A percentile compares a stretch with the other conserved stretches of the same genome.
Conservation (phyloP, 768 basidiomycete genomes). For the Clitopilus passeckerianus region DNA sequence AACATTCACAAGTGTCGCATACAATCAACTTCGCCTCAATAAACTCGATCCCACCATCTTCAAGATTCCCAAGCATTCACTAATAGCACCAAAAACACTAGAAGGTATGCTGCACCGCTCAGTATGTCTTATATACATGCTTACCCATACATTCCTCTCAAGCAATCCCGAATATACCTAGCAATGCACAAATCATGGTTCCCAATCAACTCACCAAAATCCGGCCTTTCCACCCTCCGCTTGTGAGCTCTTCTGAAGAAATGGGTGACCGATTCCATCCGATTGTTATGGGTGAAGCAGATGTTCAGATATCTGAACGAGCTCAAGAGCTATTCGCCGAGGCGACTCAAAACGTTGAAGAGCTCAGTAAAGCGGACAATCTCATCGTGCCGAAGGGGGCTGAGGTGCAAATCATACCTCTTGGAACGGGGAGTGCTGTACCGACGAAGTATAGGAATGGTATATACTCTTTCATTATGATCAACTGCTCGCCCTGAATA, state of each 20-base stretch:
- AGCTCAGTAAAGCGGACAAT: slow-evolving; percentile 9
- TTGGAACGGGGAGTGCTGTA: slow-evolving; percentile 87
- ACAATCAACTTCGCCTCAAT: slow-evolving; percentile 67
- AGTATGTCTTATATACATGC: background rate
- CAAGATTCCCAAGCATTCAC: slow-evolving; percentile 52
- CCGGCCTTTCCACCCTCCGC: slow-evolving; percentile 42
- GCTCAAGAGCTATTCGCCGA: slow-evolving; percentile 34
- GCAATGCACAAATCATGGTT: slow-evolving; percentile 35
- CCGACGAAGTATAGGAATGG: slow-evolving; percentile 88
- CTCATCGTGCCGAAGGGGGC: slow-evolving; percentile 37
- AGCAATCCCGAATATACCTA: slow-evolving; percentile 44
- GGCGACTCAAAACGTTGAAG: slow-evolving; percentile 28
- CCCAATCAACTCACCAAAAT: slow-evolving; percentile 36
- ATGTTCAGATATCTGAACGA: slow-evolving; percentile 22
- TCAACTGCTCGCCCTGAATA: background rate
- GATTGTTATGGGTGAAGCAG: slow-evolving; percentile 17
- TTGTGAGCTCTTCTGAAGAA: slow-evolving; percentile 21
- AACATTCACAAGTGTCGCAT: slow-evolving; percentile 70
- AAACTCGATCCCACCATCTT: slow-evolving; percentile 73
- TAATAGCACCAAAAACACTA: slow-evolving; percentile 35
- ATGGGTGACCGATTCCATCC: slow-evolving; percentile 37
- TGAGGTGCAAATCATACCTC: slow-evolving; percentile 64
- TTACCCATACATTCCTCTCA: background rate
- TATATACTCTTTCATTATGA: slow-evolving; percentile 35
- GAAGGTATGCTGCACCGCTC: slow-evolving; percentile 17